These are phyloP conservation scores for Boletellus ananiceps DNA, from an alignment of 768 basidiomycete species.

Conservation along the genomic window DNA sequence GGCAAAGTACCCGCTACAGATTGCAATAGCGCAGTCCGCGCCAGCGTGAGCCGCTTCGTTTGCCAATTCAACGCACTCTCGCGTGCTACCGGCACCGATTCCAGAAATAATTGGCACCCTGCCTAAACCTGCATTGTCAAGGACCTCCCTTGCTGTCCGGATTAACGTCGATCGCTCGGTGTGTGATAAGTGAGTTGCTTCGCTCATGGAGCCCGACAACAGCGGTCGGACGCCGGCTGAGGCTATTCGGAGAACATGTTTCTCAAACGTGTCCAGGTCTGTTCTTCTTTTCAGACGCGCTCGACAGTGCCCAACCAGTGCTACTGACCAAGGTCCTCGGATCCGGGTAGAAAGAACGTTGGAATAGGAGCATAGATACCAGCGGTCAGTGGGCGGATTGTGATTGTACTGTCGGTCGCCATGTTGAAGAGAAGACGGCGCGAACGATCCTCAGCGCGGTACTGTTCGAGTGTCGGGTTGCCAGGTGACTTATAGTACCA, in stretches of 20 bases:
- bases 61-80: conserved; percentile 72
- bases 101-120: conserved; percentile 73
- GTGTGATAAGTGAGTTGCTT: conserved; percentile 70
- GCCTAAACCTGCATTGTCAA: conserved; percentile 60
- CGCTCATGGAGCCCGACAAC: conserved; percentile 81
- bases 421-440: neutral
- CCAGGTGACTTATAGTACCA: no score
- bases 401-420: no score
- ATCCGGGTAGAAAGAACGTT: conserved; percentile 71
- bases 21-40: conserved; percentile 83
- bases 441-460: neutral
- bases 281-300: conserved; percentile 5
- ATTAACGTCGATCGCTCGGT: conserved; percentile 64
- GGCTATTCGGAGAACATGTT: conserved; percentile 62
- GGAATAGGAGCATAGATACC: conserved; percentile 87
- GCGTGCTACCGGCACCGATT: conserved; percentile 78
- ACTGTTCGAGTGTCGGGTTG: no score
- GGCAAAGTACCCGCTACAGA: conserved; percentile 83
- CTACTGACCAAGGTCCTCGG: conserved; percentile 77
- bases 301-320: neutral
- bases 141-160: conserved; percentile 58
- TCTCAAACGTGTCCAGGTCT: conserved; percentile 65
- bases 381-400: conserved; percentile 54
- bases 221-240: conserved; percentile 66
- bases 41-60: conserved; percentile 79